Evolutionary conservation across 768 basidiomycete genomes (phyloP), one percentile per base, ranked within the genome.

Genomic region (Kwoniella dejecticola): DNA sequence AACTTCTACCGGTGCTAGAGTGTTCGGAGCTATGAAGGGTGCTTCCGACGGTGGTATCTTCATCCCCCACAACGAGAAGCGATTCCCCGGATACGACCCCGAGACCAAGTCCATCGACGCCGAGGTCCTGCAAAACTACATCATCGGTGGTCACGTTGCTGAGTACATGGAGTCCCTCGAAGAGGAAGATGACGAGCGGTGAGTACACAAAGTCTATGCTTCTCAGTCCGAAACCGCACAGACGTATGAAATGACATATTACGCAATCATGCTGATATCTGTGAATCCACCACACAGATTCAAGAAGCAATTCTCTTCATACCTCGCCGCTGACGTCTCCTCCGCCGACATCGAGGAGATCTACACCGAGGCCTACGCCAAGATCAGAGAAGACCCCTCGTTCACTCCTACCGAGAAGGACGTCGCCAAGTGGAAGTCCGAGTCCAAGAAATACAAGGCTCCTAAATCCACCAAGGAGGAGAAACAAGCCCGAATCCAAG

Each of bases 151-250:
- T 53, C 96, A 99, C 80, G 89, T 99, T 59, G 91, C 96, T 52
- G 96, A 98, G 82, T 99, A 98, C 85, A 99, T 99, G 96, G 91
- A 98, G 83, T 89, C 87, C 59, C 83, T 98, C 55, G 96, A 99
- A 83, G 96, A 99, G 85, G 96, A 99, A 83, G 96, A 99, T 78
- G 96, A 98, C 74, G 95, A 98, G 82, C 86, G 93, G 71, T 72
- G 60, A 67, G 71, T 68, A n/a, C 17, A 15, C 36, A 11, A 27
- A 17, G 2, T 21, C 23, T 46, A 6, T 44, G n/a, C n/a, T n/a
- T n/a, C n/a, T n/a, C n/a, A n/a, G n/a, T n/a, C n/a, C n/a, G n/a
- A n/a, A n/a, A n/a, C n/a, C n/a, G n/a, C n/a, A n/a, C n/a, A n/a
- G n/a, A n/a, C n/a, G n/a, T n/a, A n/a, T n/a, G n/a, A n/a, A n/a